These are phyloP conservation scores for Chlamydomonas schloesseri DNA, from an alignment of 139 green algal species.

Conservation along the genomic window DNA sequence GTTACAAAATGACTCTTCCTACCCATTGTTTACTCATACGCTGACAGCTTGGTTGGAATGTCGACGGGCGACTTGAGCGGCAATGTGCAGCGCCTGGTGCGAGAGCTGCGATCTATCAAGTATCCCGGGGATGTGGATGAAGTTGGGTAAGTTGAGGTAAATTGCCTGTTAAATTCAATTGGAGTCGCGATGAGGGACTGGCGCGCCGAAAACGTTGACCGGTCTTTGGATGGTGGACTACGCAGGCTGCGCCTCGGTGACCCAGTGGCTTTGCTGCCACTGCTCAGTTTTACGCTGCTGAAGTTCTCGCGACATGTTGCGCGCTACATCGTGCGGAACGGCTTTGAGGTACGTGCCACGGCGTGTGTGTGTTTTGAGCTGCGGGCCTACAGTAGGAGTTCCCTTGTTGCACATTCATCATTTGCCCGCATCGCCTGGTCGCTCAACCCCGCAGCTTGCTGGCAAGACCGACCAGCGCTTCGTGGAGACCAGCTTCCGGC, in stretches of 20 bases:
- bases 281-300: conserved; percentile 73
- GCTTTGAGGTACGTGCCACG: conserved; percentile 60
- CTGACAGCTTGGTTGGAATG: not conserved
- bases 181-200: no score
- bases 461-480: conserved; percentile 84
- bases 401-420: no score
- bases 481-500: conserved; percentile 71
- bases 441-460: conserved; percentile 66
- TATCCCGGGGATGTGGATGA: conserved; percentile 65
- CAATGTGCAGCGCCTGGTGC: conserved; percentile 65
- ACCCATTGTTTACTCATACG: not conserved
- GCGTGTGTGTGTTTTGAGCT: not conserved
- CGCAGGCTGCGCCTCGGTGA: conserved; percentile 65
- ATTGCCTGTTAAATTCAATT: no score
- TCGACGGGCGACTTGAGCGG: conserved; percentile 69
- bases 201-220: conserved; percentile 3
- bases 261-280: conserved; percentile 66
- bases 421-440: no score
- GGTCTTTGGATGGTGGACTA: not conserved
- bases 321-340: conserved; percentile 46
- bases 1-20: not conserved
- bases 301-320: conserved; percentile 74
- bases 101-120: conserved; percentile 66
- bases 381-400: no score
- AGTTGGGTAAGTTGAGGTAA: conserved; percentile 64